A percentile compares a stretch with the other conserved stretches of the same genome.
These are phyloP conservation scores for Jaenimonas drosophilae DNA, from an alignment of 208 protist genomes.

Conservation along the genomic window DNA sequence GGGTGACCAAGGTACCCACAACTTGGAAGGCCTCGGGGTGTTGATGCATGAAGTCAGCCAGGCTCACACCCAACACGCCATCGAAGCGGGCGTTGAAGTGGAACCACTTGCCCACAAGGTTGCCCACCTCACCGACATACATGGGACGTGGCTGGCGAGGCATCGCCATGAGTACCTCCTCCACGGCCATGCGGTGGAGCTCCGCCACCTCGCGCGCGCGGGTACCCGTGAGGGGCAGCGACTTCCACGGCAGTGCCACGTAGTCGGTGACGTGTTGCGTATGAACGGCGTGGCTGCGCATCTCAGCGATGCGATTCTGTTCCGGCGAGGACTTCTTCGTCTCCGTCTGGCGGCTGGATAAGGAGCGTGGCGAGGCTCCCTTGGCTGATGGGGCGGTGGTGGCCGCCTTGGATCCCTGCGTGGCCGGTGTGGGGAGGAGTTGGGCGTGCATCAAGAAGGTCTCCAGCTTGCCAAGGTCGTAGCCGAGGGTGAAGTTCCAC, in stretches of 20 bases:
- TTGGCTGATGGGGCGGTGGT: background rate
- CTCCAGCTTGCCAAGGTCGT: conserved; percentile 38
- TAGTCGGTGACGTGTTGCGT: conserved; percentile 9
- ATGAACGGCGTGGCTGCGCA: conserved; percentile 40
- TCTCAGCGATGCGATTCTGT: conserved; percentile 10
- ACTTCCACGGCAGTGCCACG: conserved; percentile 31
- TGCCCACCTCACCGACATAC: conserved; percentile 82
- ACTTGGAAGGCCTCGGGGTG: conserved; percentile 61
- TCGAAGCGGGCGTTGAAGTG: conserved; percentile 78
- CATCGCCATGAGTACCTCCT: conserved; percentile 85
- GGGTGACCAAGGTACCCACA: conserved; percentile 60
- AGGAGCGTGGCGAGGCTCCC: background rate
- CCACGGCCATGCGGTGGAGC: conserved; percentile 40
- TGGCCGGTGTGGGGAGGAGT: conserved; percentile 19
- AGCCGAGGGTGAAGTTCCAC: conserved; percentile 53
- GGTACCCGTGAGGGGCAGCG: conserved; percentile 39
- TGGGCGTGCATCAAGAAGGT: conserved; percentile 51
- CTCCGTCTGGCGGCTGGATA: conserved; percentile 10
- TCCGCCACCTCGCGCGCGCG: conserved; percentile 28
- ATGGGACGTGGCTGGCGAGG: conserved; percentile 57
- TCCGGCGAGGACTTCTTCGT: background rate
- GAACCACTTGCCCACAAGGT: conserved; percentile 79
- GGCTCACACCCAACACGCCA: conserved; percentile 54
- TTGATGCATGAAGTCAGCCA: conserved; percentile 58
- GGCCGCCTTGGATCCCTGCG: background rate